Conservation (phyloP, 2,329 filamentous ascomycete species). For the Claviceps sp. region DNA sequence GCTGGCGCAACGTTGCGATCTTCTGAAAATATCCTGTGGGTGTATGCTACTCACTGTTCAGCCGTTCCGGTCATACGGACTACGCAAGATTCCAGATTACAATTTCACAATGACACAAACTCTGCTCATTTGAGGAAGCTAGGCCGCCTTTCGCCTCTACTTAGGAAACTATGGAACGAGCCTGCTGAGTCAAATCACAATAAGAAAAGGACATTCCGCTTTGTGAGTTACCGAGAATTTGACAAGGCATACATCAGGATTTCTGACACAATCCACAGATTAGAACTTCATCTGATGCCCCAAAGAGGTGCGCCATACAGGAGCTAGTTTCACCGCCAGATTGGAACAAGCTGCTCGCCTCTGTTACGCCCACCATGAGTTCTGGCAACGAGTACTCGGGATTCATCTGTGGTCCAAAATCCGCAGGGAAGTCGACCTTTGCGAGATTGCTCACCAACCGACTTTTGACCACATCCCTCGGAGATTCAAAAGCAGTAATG, state of each 20-base stretch:
- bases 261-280: slow-evolving; percentile 25
- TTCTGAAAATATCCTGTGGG: slow-evolving; percentile 34
- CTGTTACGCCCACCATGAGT: slow-evolving; percentile 19
- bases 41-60: slow-evolving; percentile 56
- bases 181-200: slow-evolving; percentile 10
- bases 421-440: slow-evolving; percentile 66
- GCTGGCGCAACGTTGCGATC: slow-evolving; percentile 48
- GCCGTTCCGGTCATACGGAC: slow-evolving; percentile 54
- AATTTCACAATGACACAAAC: slow-evolving; percentile 41
- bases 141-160: slow-evolving; percentile 50
- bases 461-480: slow-evolving; percentile 35
- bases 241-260: slow-evolving; percentile 10
- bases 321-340: slow-evolving; percentile 42
- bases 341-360: slow-evolving; percentile 47
- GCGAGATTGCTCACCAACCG: slow-evolving; percentile 53
- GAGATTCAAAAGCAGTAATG: slow-evolving; percentile 12
- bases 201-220: slow-evolving; percentile 28
- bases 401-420: slow-evolving; percentile 57
- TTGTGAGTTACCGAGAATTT: slow-evolving; percentile 26
- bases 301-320: slow-evolving; percentile 35
- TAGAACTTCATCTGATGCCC: slow-evolving; percentile 37
- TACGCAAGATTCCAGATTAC: slow-evolving; percentile 33
- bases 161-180: slow-evolving; percentile 52
- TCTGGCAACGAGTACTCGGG: slow-evolving; percentile 27
- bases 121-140: slow-evolving; percentile 37